Conservation (phyloP, 2,329 filamentous ascomycete genomes). For the Ceratocystis colombiana region DNA sequence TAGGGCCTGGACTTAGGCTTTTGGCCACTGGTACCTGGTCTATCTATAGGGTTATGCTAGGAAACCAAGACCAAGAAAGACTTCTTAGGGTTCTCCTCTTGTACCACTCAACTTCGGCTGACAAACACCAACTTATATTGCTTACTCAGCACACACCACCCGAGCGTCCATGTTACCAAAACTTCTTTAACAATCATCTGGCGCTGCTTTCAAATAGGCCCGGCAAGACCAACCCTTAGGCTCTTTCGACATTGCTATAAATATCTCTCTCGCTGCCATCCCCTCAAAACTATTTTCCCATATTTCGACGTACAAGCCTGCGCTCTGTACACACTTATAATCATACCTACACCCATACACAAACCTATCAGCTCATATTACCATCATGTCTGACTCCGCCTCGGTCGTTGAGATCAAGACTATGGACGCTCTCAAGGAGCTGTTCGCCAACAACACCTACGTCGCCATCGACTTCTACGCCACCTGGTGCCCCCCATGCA, state of each 20-base stretch:
- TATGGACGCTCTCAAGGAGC: conserved; percentile 19
- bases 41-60: not conserved
- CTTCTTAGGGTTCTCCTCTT: conserved; percentile 1
- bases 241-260: too few relatives aligned
- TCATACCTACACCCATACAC: not conserved
- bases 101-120: not conserved
- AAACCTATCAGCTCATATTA: too few relatives aligned
- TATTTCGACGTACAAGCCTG: not conserved
- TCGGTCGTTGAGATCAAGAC: conserved; percentile 23
- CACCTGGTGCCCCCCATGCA: conserved; percentile 91
- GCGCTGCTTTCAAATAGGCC: too few relatives aligned
- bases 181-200: not conserved
- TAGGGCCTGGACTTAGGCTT: too few relatives aligned
- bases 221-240: too few relatives aligned
- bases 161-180: not conserved
- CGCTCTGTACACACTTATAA: not conserved
- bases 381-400: conserved; percentile 20
- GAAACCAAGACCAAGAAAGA: not conserved
- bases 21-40: not conserved
- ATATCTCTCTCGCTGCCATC: too few relatives aligned
- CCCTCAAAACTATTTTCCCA: too few relatives aligned
- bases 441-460: conserved; percentile 39
- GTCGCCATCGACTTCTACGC: conserved; percentile 82
- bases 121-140: not conserved
- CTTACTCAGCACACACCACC: not conserved